Evolutionary conservation across 129 eudicot genomes (phyloP).

Genomic region (Helichrysum umbraculigerum): DNA sequence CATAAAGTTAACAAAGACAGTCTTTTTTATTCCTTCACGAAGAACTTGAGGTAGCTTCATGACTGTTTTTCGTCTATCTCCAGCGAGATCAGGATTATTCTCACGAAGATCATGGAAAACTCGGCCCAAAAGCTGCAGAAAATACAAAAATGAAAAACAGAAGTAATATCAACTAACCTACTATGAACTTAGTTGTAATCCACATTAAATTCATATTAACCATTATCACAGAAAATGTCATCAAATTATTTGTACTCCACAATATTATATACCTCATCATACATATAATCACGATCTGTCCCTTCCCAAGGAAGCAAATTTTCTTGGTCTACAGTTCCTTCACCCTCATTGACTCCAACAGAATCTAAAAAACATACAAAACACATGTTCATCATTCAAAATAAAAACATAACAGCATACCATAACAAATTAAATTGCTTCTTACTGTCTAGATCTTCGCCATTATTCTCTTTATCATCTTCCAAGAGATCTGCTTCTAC

Average conservation of each 20-base stretch:
- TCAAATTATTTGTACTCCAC: background rate
- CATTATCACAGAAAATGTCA: background rate
- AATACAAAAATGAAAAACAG: background rate
- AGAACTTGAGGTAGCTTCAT: conserved; percentile 81
- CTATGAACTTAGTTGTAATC: background rate
- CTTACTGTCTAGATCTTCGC: conserved; percentile 63
- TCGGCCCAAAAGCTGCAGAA: conserved; percentile 53
- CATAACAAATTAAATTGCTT: background rate
- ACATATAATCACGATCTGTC: conserved; percentile 53
- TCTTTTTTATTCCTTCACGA: conserved; percentile 82
- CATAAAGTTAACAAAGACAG: conserved; percentile 67
- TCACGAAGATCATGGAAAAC: conserved; percentile 63
- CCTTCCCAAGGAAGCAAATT: conserved; percentile 64
- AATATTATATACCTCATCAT: conserved; percentile 50
- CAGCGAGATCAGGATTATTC: conserved; percentile 72
- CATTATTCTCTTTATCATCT: conserved; percentile 57
- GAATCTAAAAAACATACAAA: conserved; percentile 26
- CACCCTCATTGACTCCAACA: conserved; percentile 51
- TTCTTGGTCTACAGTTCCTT: conserved; percentile 39
- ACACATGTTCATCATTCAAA: background rate
- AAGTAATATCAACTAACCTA: background rate
- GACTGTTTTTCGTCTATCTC: conserved; percentile 63
- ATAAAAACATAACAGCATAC: background rate
- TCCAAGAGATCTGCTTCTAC: conserved; percentile 52
- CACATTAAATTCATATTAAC: background rate